These are phyloP conservation scores for Lactarius evosmus DNA, from an alignment of 768 basidiomycete genomes.

Conservation along the genomic window DNA sequence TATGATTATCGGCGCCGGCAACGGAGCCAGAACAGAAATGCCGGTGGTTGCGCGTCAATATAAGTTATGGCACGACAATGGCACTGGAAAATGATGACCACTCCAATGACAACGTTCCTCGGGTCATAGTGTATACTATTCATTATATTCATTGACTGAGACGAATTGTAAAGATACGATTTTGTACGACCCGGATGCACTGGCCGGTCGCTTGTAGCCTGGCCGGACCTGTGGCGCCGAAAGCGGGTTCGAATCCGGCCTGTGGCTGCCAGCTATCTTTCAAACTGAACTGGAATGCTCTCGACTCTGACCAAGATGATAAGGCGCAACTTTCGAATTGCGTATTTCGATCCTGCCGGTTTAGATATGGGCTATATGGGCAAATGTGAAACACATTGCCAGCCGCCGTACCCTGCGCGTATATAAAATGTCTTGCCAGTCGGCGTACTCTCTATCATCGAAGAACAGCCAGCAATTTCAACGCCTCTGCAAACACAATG, in stretches of 20 bases:
- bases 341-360: neutral
- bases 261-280: neutral
- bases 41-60: neutral
- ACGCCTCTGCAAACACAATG: conserved; percentile 3
- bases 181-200: no score
- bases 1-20: neutral
- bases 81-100: neutral
- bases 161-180: no score
- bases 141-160: neutral
- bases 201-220: no score
- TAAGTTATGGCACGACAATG: no score
- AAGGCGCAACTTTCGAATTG: neutral
- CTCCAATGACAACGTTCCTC: neutral
- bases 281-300: neutral
- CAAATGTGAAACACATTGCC: neutral
- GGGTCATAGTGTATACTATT: neutral
- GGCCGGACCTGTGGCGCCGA: no score
- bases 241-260: no score
- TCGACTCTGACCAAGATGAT: neutral
- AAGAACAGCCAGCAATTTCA: neutral
- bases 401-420: neutral
- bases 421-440: neutral
- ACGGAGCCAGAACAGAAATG: neutral
- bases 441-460: conserved; percentile 1
- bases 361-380: neutral